phyloP scores from a whole-genome alignment of 1,139 yeast genomes.

The Meyerozyma carpophila region DNA sequence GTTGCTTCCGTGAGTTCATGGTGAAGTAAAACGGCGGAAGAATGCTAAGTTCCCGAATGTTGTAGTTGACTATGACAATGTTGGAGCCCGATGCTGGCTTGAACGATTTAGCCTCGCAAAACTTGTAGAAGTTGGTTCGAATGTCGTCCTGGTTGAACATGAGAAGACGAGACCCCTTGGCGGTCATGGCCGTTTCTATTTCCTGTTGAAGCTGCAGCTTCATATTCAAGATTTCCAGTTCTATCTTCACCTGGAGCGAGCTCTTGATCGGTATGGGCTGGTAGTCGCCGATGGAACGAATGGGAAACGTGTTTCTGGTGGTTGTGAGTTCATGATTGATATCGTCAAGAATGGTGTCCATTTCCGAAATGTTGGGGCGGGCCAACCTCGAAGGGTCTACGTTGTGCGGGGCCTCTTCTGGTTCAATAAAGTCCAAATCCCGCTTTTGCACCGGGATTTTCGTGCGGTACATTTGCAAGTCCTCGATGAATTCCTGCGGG shows the following conservation, averaged over 20 bases:
- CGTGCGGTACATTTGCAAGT: conserved; percentile 27
- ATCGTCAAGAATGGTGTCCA: conserved; percentile 11
- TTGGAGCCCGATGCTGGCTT: conserved; percentile 1
- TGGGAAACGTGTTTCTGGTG: conserved; percentile 24
- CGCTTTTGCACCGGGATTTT: conserved; percentile 32
- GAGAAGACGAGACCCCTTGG: conserved; percentile 15
- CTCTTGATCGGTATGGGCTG: conserved; percentile 14
- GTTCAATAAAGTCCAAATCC: conserved; percentile 36
- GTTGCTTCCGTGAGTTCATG: conserved; percentile 22
- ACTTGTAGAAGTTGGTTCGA: conserved; percentile 23
- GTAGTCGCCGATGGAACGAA: conserved; percentile 26
- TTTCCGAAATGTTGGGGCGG: conserved; percentile 3
- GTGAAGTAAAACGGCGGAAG: conserved; percentile 31
- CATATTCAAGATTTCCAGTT: conserved; percentile 28
- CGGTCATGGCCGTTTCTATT: conserved; percentile 23
- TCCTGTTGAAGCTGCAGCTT: conserved; percentile 28
- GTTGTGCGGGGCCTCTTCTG: conserved; percentile 17
- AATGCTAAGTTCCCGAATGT: conserved; percentile 28
- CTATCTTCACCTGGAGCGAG: conserved; percentile 12
- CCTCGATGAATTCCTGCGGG: conserved; percentile 41
- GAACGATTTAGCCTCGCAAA: conserved; percentile 20
- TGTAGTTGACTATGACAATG: conserved; percentile 21
- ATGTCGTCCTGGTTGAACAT: conserved; percentile 21
- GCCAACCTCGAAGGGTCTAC: conserved; percentile 16
- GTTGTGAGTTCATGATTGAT: conserved; percentile 21